phyloP scores from a whole-genome alignment of 768 basidiomycete species.

The Phallus indusiatus region DNA sequence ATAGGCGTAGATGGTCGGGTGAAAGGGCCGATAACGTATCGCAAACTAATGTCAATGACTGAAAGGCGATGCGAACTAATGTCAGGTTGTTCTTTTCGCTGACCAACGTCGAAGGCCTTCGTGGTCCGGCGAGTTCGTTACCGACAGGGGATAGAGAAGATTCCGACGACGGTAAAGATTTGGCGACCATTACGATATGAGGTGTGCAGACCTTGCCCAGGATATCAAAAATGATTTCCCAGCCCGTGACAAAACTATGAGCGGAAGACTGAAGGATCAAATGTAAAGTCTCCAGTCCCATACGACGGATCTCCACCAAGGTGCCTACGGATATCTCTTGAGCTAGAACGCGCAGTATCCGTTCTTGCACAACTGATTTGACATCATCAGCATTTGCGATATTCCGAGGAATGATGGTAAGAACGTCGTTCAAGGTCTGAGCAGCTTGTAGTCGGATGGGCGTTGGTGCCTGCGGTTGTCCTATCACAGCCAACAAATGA shows the following conservation, averaged over 20 bases:
- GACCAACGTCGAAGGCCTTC: conserved; percentile 35
- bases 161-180: conserved; percentile 24
- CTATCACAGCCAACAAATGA: conserved; percentile 72
- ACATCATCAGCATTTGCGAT: conserved; percentile 43
- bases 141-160: neutral
- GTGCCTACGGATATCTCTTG: conserved; percentile 46
- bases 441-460: conserved; percentile 84
- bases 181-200: conserved; percentile 30
- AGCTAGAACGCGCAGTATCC: conserved; percentile 77
- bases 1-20: conserved; percentile 71
- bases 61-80: conserved; percentile 88
- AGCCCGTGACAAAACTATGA: conserved; percentile 85
- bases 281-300: conserved; percentile 85
- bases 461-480: conserved; percentile 60
- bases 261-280: conserved; percentile 87
- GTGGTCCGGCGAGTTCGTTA: conserved; percentile 17
- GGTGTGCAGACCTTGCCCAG: conserved; percentile 79
- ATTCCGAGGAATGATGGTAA: conserved; percentile 69
- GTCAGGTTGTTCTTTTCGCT: conserved; percentile 63
- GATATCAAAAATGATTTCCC: conserved; percentile 91
- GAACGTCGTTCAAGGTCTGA: conserved; percentile 74
- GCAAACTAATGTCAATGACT: conserved; percentile 87
- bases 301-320: conserved; percentile 50
- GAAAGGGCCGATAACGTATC: conserved; percentile 82
- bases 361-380: conserved; percentile 64